Evolutionary conservation across 495 filamentous ascomycete genomes (phyloP), one percentile per base, ranked within the genome.

Genomic region (Penicillium pancosmium): DNA sequence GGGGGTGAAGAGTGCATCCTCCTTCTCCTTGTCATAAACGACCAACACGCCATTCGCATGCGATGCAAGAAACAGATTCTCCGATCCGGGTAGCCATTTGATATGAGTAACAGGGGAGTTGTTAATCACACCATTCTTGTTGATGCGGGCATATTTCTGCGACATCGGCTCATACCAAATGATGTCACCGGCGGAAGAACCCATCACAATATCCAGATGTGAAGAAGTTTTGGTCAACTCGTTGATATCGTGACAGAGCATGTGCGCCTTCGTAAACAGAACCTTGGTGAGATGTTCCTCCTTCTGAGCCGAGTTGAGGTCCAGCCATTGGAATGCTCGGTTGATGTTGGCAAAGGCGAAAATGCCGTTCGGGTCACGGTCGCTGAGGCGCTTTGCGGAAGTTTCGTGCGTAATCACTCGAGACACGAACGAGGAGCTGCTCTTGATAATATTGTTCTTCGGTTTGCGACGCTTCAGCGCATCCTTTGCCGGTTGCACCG

Each of bases 151-250:
- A 70, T 98, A 98, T 68, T 96, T 94, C 65, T 97, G 92, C 18
- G 92, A 92, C 67, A 97, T 91, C 12, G 94, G 93, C 75, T 98
- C 94, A 78, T 93, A 98, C 95, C 95, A 98, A 49, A 98, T 93
- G 50, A 98, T 94, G 67, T 98, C 94, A 23, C 91, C 92, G 0
- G 91, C 93, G 3, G 92, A 96, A 57, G 96, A 97, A 6, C 94
- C 94, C 86, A 98, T 91, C 56, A 96, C 86, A 23, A 98, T 79
- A 68, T 98, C 94, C 52, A 98, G 79, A 69, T 97, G 93, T 16
- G 78, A 84, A 10, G 82, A 55, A 44, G 83, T 87, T 71, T 92
- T 96, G 27, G 94, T 97, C 50, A 89, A 55, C 44, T 83, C 77
- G 67, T 98, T 98, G 23, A 96, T 84, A 74, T 98, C 94, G 68